A percentile compares a stretch with the other conserved stretches of the same genome.
These are phyloP conservation scores for Lojkania enalia DNA, from an alignment of 2,329 filamentous ascomycete species.

Conservation along the genomic window DNA sequence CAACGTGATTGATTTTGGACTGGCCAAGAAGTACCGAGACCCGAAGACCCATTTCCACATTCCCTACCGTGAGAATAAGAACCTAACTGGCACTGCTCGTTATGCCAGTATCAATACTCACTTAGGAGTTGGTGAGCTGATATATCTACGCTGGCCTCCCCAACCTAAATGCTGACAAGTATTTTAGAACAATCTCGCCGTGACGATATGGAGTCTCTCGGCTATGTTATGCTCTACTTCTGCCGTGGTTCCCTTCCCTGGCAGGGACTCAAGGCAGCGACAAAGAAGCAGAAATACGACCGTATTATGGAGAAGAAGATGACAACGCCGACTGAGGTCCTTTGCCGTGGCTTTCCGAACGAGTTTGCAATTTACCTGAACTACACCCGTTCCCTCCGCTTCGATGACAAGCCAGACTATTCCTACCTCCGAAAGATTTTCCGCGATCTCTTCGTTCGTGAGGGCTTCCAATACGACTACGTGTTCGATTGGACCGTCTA, in stretches of 20 bases:
- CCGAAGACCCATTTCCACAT: conserved; percentile 99
- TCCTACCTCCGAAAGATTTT: conserved; percentile 99
- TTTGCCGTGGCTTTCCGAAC: conserved; percentile 98
- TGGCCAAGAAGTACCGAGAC: conserved; percentile 99
- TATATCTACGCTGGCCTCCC: not conserved
- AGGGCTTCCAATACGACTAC: conserved; percentile 99
- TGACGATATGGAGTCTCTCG: conserved; percentile 98
- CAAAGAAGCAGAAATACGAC: conserved; percentile 99
- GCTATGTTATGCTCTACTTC: conserved; percentile 99
- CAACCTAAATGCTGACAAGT: conserved; percentile 40
- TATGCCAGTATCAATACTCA: conserved; percentile 99
- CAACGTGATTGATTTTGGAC: conserved; percentile 98
- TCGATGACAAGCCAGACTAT: conserved; percentile 99
- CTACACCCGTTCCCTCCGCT: conserved; percentile 97
- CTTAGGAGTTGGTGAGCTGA: conserved; percentile 78
- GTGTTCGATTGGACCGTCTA: conserved; percentile 99
- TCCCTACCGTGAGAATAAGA: conserved; percentile 99
- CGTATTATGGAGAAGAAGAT: conserved; percentile 99
- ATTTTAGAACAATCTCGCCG: conserved; percentile 87
- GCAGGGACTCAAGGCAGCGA: conserved; percentile 98
- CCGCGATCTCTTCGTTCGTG: conserved; percentile 97
- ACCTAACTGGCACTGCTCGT: conserved; percentile 96
- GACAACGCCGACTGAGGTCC: conserved; percentile 97
- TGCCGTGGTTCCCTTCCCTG: conserved; percentile 97
- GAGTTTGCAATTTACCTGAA: conserved; percentile 99